A percentile compares a stretch with the other conserved stretches of the same genome.
These are phyloP conservation scores for Carnegiea gigantea DNA, from an alignment of 179 eudicot species.

Conservation along the genomic window DNA sequence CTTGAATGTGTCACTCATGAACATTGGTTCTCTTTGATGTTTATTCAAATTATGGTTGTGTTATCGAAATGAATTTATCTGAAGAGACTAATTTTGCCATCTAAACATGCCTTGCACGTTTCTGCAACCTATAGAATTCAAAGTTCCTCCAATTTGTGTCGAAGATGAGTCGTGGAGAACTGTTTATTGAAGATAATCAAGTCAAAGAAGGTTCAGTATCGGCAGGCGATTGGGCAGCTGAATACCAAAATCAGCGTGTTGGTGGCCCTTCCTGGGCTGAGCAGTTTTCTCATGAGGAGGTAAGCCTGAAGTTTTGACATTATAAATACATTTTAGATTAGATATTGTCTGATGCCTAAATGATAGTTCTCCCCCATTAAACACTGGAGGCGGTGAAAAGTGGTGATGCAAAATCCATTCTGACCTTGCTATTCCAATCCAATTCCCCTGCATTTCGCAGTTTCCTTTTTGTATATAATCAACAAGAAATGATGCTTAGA, in stretches of 20 bases:
- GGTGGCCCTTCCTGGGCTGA: constrained; percentile 72
- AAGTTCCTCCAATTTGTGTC: constrained; percentile 96
- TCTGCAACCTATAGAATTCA: constrained; percentile 62
- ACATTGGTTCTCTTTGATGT: not conserved
- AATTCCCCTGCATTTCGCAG: not conserved
- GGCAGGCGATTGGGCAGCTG: constrained; percentile 87
- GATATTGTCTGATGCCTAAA: not conserved
- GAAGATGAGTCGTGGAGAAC: constrained; percentile 98
- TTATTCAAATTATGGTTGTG: no score
- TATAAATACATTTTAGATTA: not conserved
- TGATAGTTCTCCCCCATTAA: not conserved
- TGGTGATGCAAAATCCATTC: not conserved
- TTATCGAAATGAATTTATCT: not conserved
- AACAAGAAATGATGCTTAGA: not conserved
- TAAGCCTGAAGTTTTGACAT: constrained; percentile 34
- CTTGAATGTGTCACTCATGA: constrained; percentile 52
- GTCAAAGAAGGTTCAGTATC: constrained; percentile 56
- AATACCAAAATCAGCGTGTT: constrained; percentile 63
- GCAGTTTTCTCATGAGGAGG: constrained; percentile 68
- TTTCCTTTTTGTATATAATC: not conserved
- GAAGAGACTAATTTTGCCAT: not conserved
- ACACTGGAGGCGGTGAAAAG: not conserved
- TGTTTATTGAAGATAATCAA: constrained; percentile 86
- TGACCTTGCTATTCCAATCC: not conserved
- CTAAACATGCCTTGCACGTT: not conserved